phyloP scores from a whole-genome alignment of 2,329 filamentous ascomycete genomes.

The Alternaria sp. region DNA sequence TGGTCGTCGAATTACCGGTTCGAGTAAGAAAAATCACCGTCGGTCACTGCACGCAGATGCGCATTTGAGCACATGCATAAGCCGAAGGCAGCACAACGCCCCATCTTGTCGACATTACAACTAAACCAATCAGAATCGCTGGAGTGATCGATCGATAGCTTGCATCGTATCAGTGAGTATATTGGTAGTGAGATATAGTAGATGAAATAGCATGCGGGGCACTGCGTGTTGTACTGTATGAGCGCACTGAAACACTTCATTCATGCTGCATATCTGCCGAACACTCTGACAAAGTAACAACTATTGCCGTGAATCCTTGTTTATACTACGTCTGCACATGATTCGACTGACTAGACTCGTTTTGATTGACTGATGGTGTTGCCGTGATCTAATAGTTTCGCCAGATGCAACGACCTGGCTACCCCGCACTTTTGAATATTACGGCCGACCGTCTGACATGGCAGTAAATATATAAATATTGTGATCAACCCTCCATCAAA shows the following conservation, averaged over 20 bases:
- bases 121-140: neutral
- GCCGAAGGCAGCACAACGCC: neutral
- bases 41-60: constrained; percentile 21
- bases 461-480: fast-evolving
- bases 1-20: constrained; percentile 3
- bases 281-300: neutral
- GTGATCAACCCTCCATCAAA: neutral
- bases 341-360: neutral
- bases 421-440: too few relatives aligned
- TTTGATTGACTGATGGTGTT: neutral
- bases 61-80: constrained; percentile 14
- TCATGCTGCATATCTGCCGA: too few relatives aligned
- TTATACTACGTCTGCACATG: too few relatives aligned
- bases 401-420: too few relatives aligned
- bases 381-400: neutral
- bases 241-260: too few relatives aligned
- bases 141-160: neutral
- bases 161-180: neutral
- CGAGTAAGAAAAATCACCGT: constrained; percentile 7
- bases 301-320: neutral
- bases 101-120: neutral
- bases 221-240: too few relatives aligned
- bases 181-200: neutral
- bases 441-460: fast-evolving
- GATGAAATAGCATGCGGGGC: too few relatives aligned